Evolutionary conservation across 2,329 filamentous ascomycete species (phyloP), one percentile per base, ranked within the genome.

Genomic region (Penicillium sp.): DNA sequence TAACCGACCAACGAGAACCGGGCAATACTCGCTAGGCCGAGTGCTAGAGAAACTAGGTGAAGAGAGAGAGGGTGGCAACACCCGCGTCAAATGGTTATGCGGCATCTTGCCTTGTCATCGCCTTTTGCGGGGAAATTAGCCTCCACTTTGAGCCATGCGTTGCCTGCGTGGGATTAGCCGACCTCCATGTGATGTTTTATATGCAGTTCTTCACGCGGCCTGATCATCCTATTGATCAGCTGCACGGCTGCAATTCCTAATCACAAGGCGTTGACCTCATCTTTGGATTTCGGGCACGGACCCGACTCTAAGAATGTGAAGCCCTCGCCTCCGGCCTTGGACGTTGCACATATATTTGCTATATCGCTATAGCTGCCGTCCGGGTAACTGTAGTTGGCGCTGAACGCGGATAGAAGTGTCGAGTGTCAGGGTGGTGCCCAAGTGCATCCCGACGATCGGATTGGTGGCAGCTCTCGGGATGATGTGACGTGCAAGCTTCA

Each of bases 401-500:
- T 33, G 11, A 22, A 2, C 20, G 20, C 2, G 10, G 2, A 14
- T 31, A 11, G 4, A 31, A 31, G 28, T 31, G 28, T 11, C 10
- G 14, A 31, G 10, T 31, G 11, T 5, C 1, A n/a, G n/a, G 1
- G 10, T 13, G 28, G 28, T 11, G 28, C 28, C 28, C 28, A 30
- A 11, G 28, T 27, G 25, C 5, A 27, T 27, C 25, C 25, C 28
- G 28, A 13, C 14, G 13, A 33, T n/a, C 48, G 50, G 57, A 61
- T 61, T 61, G 58, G 58, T 50, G 43, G 35, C 39, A 54, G 54
- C 53, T 58, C 13, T 45, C 39, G 50, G 33, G 28, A 52, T 54
- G 50, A 56, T 55, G 50, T 53, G 33, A 36, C 10, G 33, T 10
- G 27, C 25, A 9, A 35, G 33, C 16, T 36, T 11, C 16, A 36